Evolutionary conservation across 2,329 filamentous ascomycete genomes (phyloP).

Genomic region (Fusarium palustre): DNA sequence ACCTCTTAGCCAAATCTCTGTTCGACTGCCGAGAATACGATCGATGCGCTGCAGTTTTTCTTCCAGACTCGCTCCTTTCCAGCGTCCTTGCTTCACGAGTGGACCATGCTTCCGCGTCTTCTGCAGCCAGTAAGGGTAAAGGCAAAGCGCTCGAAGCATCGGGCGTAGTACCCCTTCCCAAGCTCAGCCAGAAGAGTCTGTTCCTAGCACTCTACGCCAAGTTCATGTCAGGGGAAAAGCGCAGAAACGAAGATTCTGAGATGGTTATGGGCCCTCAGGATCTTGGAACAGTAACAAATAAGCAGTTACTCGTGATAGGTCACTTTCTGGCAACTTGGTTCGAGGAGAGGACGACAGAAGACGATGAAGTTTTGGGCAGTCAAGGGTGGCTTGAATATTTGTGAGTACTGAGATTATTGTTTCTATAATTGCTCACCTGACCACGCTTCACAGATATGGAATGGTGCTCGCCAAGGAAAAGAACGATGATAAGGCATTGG

Average conservation of each 20-base stretch:
- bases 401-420: constrained; percentile 52
- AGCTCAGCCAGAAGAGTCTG: constrained; percentile 87
- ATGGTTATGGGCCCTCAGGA: constrained; percentile 97
- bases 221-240: constrained; percentile 92
- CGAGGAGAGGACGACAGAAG: constrained; percentile 68
- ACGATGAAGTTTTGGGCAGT: constrained; percentile 70
- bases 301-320: constrained; percentile 81
- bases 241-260: constrained; percentile 95
- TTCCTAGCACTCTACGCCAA: constrained; percentile 95
- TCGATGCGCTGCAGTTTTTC: constrained; percentile 88
- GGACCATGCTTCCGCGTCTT: constrained; percentile 51
- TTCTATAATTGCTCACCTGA: constrained; percentile 5
- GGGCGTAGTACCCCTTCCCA: constrained; percentile 57
- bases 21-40: constrained; percentile 97
- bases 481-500: constrained; percentile 85
- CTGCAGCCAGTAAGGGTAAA: constrained; percentile 72
- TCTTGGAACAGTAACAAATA: constrained; percentile 84
- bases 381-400: constrained; percentile 96
- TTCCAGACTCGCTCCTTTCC: constrained; percentile 82
- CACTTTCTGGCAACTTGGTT: constrained; percentile 87
- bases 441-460: constrained; percentile 71
- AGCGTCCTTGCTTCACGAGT: constrained; percentile 68
- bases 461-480: constrained; percentile 91
- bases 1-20: constrained; percentile 90
- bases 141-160: constrained; percentile 49